Evolutionary conservation across 1,284 basidiomycete genomes (phyloP), one percentile per base, ranked within the genome.

Genomic region (Cutaneotrichosporon dermatis): DNA sequence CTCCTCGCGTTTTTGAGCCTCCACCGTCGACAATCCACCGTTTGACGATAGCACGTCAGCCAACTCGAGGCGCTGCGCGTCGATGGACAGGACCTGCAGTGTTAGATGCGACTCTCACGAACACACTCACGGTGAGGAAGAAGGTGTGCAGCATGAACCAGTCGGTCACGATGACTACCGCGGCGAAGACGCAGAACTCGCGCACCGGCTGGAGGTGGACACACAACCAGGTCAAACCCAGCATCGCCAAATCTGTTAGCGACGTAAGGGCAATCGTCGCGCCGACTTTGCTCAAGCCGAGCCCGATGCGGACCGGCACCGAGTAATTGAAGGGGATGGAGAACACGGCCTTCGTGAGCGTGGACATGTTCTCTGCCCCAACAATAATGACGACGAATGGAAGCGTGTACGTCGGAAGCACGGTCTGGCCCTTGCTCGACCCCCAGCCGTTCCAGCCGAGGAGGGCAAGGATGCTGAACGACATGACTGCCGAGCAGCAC

Each of bases 281-380:
- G 4, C 94, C 95, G 3, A 89, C 92, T 52, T 87, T 84, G 68
- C 87, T 88, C 34, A 98, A 81, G 3, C 93, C 95, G 61, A 89
- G 84, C 0, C 91, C 92, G 58, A 98, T 90, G 35, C 95, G 86
- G 66, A 92, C 88, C 64, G 95, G 92, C 10, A 98, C 93, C 1
- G 93, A 86, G 39, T 96, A 82, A 1, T 89, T 87, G 49, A 98
- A 87, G 3, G 92, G 88, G 1, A 95, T 96, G 66, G 85, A 88
- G 25, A 89, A 86, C 42, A 99, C 90, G 0, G 92, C 92, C 68
- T 92, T 87, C 16, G 92, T 88, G 71, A 99, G 81, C 68, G 88
- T 89, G 74, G 92, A 91, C 94, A 98, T 98, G 71, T 97, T 97
- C 79, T 98, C 95, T 2, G 92, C 89, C 7, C 95, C 95, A 15